Evolutionary conservation across 2,329 filamentous ascomycete genomes (phyloP), one percentile per base, ranked within the genome.

Genomic region (Colletotrichum magnum): DNA sequence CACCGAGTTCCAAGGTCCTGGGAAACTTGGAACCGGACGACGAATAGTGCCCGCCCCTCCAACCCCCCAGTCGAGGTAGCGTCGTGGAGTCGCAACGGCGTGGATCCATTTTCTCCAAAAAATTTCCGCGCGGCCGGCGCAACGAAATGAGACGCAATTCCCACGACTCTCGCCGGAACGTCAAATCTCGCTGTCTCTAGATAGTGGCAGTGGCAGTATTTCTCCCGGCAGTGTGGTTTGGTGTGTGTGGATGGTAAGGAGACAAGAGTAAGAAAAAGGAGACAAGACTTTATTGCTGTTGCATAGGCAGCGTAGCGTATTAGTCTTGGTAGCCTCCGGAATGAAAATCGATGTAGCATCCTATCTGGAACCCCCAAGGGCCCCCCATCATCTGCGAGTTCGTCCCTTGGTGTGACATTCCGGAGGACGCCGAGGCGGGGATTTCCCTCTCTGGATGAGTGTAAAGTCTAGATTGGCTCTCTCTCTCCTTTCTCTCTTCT

Each of bases 381-480:
- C 21, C 24, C 28, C 45, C 32, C 21, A 24, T 24, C 3, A 28
- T 52, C 21, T 36, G 32, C 41, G 41, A 24, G 45, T 10, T 16
- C 3, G 15, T 39, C 58, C 58, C 47, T 50, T 59, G 53, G 53
- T 64, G 65, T 53, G 58, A 64, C 60, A 32, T 64, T 10, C 41
- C 60, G 53, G 52, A 45, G 26, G 59, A 63, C 58, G 36, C 45
- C 64, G 36, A 53, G 39, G 53, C 51, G 12, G 54, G 48, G 56
- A 47, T 45, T 45, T 32, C 28, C 58, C 43, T 43, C 41, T 15
- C 41, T 43, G 41, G 41, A 43, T 45, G 51, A 51, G 51, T 36
- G 57, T 62, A 58, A 67, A 32, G 64, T 67, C 45, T 43, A 67
- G 43, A 67, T 67, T 62, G 64, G 43, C 65, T 58, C 53, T 59